These are phyloP conservation scores for Aspergillus candidus DNA, from an alignment of 2,329 filamentous ascomycete species.

Conservation along the genomic window DNA sequence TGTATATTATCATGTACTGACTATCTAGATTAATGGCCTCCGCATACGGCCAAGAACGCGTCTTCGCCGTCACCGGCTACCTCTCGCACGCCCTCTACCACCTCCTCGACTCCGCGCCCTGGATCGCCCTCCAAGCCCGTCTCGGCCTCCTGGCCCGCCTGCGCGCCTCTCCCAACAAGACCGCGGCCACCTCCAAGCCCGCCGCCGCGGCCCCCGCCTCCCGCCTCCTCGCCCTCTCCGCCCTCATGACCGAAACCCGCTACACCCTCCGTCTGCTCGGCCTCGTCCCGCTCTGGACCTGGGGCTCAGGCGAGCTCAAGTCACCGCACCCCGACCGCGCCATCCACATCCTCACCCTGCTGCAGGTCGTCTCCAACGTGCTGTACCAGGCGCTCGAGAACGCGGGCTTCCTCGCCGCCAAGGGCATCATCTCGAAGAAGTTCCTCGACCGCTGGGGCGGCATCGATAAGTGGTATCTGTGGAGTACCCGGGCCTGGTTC, in stretches of 20 bases:
- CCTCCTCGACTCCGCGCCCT: conserved; percentile 51
- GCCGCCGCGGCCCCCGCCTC: conserved; percentile 34
- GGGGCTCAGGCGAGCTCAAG: conserved; percentile 59
- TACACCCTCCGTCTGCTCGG: conserved; percentile 54
- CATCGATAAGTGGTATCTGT: conserved; percentile 58
- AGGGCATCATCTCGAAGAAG: conserved; percentile 57
- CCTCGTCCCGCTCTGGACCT: conserved; percentile 71
- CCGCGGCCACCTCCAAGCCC: conserved; percentile 5
- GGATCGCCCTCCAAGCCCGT: conserved; percentile 36
- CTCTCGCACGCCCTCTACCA: conserved; percentile 56
- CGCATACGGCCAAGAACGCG: conserved; percentile 62
- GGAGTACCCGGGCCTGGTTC: conserved; percentile 76
- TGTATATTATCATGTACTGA: too few relatives aligned
- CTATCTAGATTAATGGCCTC: conserved; percentile 56
- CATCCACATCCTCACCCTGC: conserved; percentile 53
- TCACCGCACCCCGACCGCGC: conserved; percentile 39
- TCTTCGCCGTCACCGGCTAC: conserved; percentile 66
- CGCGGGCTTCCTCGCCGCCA: conserved; percentile 66
- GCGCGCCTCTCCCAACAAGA: conserved; percentile 12
- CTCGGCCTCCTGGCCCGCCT: conserved; percentile 39
- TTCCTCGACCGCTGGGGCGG: conserved; percentile 42
- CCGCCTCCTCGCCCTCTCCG: conserved; percentile 44
- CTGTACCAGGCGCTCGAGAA: conserved; percentile 79
- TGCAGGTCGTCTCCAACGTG: conserved; percentile 62
- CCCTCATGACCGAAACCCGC: conserved; percentile 45